A percentile compares a stretch with the other conserved stretches of the same genome.
phyloP scores from a whole-genome alignment of 2,329 filamentous ascomycete genomes.

The Nigrospora oryzae region DNA sequence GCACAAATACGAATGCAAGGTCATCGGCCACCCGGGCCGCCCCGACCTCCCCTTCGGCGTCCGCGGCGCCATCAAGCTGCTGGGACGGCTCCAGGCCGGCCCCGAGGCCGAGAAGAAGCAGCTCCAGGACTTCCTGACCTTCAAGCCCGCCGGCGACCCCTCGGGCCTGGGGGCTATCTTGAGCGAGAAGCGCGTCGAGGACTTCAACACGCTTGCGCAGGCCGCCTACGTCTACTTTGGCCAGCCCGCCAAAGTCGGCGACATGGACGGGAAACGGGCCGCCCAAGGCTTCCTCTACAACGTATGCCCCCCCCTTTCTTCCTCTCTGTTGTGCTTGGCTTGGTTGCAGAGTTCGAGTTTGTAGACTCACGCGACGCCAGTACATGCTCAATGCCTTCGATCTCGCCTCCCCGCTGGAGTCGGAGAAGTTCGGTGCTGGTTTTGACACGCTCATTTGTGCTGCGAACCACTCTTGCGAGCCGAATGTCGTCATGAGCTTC shows the following conservation, averaged over 20 bases:
- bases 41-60: slow-evolving; percentile 12
- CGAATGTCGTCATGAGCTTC: slow-evolving; percentile 37
- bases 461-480: slow-evolving; percentile 42
- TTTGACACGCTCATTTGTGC: slow-evolving; percentile 18
- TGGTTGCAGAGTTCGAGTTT: background rate
- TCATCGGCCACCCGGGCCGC: slow-evolving; percentile 12
- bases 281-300: slow-evolving; percentile 12
- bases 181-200: slow-evolving; percentile 8
- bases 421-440: slow-evolving; percentile 9
- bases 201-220: slow-evolving; percentile 11
- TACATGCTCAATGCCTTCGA: slow-evolving; percentile 7
- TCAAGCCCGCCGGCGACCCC: slow-evolving; percentile 10
- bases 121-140: slow-evolving; percentile 9
- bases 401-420: slow-evolving; percentile 13
- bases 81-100: slow-evolving; percentile 14
- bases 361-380: background rate
- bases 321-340: background rate
- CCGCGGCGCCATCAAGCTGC: slow-evolving; percentile 15
- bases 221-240: slow-evolving; percentile 14
- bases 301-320: slow-evolving; percentile 6
- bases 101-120: slow-evolving; percentile 5
- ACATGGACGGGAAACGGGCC: slow-evolving; percentile 6
- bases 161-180: slow-evolving; percentile 7
- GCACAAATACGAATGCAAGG: slow-evolving; percentile 19
- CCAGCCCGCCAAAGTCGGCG: slow-evolving; percentile 7